Evolutionary conservation across 192 early-diverging fungal genomes (phyloP), one percentile per base, ranked within the genome.

Genomic region (Glomus cerebriforme): DNA sequence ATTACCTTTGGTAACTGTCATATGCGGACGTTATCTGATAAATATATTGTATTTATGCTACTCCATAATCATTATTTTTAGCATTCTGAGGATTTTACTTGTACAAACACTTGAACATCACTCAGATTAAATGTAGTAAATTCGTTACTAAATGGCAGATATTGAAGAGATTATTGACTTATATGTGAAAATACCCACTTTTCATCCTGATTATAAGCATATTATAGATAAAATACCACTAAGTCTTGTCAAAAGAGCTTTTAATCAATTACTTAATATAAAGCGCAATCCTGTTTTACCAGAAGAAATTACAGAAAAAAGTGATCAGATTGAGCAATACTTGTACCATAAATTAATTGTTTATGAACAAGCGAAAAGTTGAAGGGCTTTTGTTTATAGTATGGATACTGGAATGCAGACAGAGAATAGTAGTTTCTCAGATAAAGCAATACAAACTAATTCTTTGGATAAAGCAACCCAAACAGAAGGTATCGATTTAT

Each of bases 151-250:
- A 63, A 63, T 63, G 7, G 59, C 59, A 62, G 59, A 62, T 27
- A 62, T 62, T 10, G 10, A 63, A 63, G 63, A 65, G 63, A 65
- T 65, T 4, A 65, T 65, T 65, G 63, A 65, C n/a, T 65, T 65
- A 65, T 65, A 65, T 65, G n/a, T n/a, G 31, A 4, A 65, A 65
- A 65, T 65, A 65, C 63, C n/a, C n/a, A 65, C 63, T 65, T 65
- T 65, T 15, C 63, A 27, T 65, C n/a, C n/a, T 65, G n/a, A 32
- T 65, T 65, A 32, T 65, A 65, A 65, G 63, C 63, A 3, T 65
- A 65, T 49, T 65, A 65, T 65, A 65, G 63, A 65, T 65, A 65
- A 65, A 65, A 65, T 65, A 1, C 63, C n/a, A 65, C n/a, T 4
- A 65, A 65, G 63, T 65, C n/a, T 65, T 17, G 63, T 65, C 13